phyloP scores from a whole-genome alignment of 2,329 filamentous ascomycete genomes.

The Cercospora zeae-maydis region DNA sequence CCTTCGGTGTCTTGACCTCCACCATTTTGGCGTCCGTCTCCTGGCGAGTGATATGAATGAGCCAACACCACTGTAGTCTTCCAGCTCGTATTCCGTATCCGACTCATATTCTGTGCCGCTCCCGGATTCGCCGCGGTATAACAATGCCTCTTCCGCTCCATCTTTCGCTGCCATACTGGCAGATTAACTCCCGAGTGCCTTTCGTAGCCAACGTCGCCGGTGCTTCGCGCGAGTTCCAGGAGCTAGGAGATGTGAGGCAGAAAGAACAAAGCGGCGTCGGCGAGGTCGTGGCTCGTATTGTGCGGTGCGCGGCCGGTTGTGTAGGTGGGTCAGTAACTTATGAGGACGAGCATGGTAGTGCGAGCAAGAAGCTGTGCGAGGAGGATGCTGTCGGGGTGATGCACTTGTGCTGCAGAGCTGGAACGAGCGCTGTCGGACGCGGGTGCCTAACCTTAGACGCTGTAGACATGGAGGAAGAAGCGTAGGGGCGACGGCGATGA shows the following conservation, averaged over 20 bases:
- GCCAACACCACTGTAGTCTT: slow-evolving; percentile 16
- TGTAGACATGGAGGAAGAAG: background rate
- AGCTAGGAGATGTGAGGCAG: background rate
- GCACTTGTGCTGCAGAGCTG: slow-evolving; percentile 1
- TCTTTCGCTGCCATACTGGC: slow-evolving; percentile 15
- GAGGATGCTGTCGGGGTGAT: background rate
- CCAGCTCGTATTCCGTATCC: slow-evolving; percentile 14
- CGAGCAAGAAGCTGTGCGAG: background rate
- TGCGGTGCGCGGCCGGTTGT: background rate
- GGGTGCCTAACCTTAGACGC: background rate
- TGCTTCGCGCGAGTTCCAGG: background rate
- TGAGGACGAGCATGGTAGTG: slow-evolving; percentile 4
- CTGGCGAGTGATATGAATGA: slow-evolving; percentile 8
- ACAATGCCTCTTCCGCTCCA: slow-evolving; percentile 17
- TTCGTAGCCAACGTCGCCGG: background rate
- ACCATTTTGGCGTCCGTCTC: slow-evolving; percentile 11
- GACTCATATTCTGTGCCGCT: slow-evolving; percentile 18
- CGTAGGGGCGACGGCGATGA: background rate
- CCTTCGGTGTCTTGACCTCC: slow-evolving; percentile 8
- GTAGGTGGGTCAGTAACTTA: background rate
- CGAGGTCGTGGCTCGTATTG: background rate
- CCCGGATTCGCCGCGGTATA: slow-evolving; percentile 11
- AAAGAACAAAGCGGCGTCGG: background rate
- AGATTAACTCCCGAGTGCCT: background rate
- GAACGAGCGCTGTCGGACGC: slow-evolving; percentile 1